A percentile compares a stretch with the other conserved stretches of the same genome.
These are phyloP conservation scores for Geotrichum fermentans DNA, from an alignment of 1,139 yeast species.

Conservation along the genomic window DNA sequence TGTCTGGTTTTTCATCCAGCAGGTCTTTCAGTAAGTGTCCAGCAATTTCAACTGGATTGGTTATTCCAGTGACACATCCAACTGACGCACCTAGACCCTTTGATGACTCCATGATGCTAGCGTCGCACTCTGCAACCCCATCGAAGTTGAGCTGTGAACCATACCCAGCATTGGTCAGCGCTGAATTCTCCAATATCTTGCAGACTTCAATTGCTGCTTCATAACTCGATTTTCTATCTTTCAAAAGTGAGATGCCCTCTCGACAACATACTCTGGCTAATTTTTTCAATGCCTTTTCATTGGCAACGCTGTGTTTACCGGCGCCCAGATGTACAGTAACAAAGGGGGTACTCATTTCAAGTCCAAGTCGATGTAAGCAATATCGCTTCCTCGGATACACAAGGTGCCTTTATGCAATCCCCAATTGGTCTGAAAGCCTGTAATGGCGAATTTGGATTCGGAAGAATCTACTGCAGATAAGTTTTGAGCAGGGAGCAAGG, in stretches of 20 bases:
- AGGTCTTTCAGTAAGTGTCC: conserved; percentile 25
- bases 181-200: conserved; percentile 43
- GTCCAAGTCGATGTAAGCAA: conserved; percentile 22
- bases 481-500: conserved; percentile 18
- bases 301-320: conserved; percentile 31
- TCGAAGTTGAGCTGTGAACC: conserved; percentile 49
- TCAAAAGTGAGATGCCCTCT: conserved; percentile 27
- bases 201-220: conserved; percentile 30
- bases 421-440: conserved; percentile 28
- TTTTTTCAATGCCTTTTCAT: conserved; percentile 22
- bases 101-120: conserved; percentile 33
- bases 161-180: conserved; percentile 52
- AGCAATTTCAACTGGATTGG: conserved; percentile 34
- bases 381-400: conserved; percentile 25
- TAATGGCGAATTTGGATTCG: conserved; percentile 27
- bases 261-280: conserved; percentile 27
- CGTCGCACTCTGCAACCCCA: conserved; percentile 54
- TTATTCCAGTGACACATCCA: conserved; percentile 34
- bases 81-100: conserved; percentile 31
- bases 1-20: conserved; percentile 19
- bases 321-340: conserved; percentile 38
- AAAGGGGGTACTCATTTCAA: conserved; percentile 21
- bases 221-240: conserved; percentile 18
- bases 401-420: conserved; percentile 24
- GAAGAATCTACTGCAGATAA: conserved; percentile 29